Percentiles rank a stretch among this genome's conserved stretches.
Evolutionary conservation across 1,139 yeast genomes (phyloP).

Genomic region (Yamadazyma spencermartinsiae): DNA sequence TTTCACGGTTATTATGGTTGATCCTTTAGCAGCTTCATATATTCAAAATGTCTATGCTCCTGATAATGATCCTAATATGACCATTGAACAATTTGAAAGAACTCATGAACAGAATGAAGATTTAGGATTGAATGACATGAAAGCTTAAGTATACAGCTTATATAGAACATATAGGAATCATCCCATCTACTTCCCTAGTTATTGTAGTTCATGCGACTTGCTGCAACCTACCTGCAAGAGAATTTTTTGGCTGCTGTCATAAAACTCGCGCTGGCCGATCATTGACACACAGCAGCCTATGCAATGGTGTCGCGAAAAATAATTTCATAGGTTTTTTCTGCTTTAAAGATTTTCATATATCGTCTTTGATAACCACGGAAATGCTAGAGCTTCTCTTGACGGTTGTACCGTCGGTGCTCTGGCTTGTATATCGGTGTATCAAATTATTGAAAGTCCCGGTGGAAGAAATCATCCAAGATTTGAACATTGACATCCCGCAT

Average conservation of each 20-base stretch:
- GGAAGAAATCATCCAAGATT: constrained; percentile 32
- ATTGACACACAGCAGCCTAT: too few species aligned
- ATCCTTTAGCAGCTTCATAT: constrained; percentile 93
- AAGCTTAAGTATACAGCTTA: constrained; percentile 25
- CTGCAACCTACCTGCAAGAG: too few species aligned
- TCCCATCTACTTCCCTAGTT: too few species aligned
- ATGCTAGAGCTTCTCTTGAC: constrained; percentile 46
- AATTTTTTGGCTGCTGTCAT: too few species aligned
- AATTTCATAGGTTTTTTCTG: neutral
- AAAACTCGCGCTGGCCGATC: too few species aligned
- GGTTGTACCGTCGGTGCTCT: constrained; percentile 42
- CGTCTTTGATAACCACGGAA: neutral
- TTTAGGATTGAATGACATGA: constrained; percentile 85
- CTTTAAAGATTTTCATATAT: neutral
- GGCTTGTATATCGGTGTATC: constrained; percentile 44
- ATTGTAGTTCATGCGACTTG: too few species aligned
- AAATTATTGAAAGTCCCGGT: constrained; percentile 39
- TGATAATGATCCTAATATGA: constrained; percentile 95
- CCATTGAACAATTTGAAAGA: constrained; percentile 84
- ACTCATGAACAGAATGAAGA: constrained; percentile 86
- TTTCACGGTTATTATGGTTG: constrained; percentile 86
- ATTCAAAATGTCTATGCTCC: constrained; percentile 98
- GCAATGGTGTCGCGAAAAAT: too few species aligned
- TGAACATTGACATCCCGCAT: constrained; percentile 45
- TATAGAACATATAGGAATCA: neutral